Conservation (phyloP, 2,329 filamentous ascomycete species). For the Microsporum audouinii region DNA sequence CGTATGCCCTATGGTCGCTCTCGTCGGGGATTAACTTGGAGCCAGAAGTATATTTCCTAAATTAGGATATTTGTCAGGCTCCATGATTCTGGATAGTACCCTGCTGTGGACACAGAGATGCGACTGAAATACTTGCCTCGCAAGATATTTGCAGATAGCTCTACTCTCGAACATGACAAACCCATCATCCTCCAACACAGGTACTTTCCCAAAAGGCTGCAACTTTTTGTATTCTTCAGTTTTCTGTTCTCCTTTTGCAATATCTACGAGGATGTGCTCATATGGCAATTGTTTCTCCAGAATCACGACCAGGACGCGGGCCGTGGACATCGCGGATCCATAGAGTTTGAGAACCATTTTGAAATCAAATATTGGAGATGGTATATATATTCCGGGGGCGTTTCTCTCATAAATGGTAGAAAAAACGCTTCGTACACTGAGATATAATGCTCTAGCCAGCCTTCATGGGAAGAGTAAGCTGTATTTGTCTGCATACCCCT, state of each 20-base stretch:
- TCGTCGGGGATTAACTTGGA: background rate
- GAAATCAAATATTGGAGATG: too few species aligned
- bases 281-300: background rate
- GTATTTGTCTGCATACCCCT: too few species aligned
- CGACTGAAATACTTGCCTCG: background rate
- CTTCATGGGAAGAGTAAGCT: too few species aligned
- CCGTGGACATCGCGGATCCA: background rate
- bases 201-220: background rate
- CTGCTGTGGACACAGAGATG: background rate
- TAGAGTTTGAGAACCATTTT: background rate
- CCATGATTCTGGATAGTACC: too few species aligned
- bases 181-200: background rate
- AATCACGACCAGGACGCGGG: background rate
- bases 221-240: background rate
- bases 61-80: background rate
- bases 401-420: too few species aligned
- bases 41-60: background rate
- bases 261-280: background rate
- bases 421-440: too few species aligned
- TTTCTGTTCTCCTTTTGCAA: background rate
- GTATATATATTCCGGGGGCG: too few species aligned
- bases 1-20: background rate
- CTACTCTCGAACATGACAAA: background rate
- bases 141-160: background rate
- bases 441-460: too few species aligned